phyloP scores from a whole-genome alignment of 2,329 filamentous ascomycete species.

The Chrysoporthe austroafricana region DNA sequence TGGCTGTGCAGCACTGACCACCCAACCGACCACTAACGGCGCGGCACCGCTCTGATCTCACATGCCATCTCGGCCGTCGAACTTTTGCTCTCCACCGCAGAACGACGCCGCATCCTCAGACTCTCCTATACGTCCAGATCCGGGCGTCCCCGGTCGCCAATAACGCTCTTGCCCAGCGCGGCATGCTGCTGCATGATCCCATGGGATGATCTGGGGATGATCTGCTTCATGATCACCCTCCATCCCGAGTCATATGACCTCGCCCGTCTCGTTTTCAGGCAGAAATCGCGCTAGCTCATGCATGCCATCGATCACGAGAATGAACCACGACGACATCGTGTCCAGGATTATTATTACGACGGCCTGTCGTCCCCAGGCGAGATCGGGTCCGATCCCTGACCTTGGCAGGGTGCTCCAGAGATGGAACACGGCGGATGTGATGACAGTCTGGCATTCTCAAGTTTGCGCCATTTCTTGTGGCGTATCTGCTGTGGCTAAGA shows the following conservation, averaged over 20 bases:
- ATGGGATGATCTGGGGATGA: conserved; percentile 9
- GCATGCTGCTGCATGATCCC: conserved; percentile 22
- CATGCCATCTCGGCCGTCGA: conserved; percentile 9
- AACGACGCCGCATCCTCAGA: conserved; percentile 4
- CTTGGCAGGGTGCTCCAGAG: not conserved
- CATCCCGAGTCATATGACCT: conserved; percentile 11
- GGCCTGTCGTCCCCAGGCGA: not conserved
- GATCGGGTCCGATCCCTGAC: not conserved
- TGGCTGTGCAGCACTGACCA: conserved; percentile 25
- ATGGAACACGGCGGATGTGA: not conserved
- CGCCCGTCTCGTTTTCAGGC: conserved; percentile 4
- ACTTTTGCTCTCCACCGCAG: not conserved
- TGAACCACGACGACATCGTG: not conserved
- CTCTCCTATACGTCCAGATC: conserved; percentile 13
- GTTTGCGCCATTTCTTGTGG: not conserved
- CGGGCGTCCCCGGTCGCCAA: conserved; percentile 22
- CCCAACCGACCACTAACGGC: conserved; percentile 14
- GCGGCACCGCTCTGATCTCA: conserved; percentile 15
- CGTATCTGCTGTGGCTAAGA: not conserved
- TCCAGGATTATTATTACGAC: not conserved
- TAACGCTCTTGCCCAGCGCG: conserved; percentile 1
- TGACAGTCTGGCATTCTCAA: not conserved
- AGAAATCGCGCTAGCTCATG: conserved; percentile 6
- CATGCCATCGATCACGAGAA: conserved; percentile 3
- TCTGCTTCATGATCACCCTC: conserved; percentile 20